Base-by-base conservation (phyloP, 495 filamentous ascomycete genomes). In the Aspergillus panamensis region DNA sequence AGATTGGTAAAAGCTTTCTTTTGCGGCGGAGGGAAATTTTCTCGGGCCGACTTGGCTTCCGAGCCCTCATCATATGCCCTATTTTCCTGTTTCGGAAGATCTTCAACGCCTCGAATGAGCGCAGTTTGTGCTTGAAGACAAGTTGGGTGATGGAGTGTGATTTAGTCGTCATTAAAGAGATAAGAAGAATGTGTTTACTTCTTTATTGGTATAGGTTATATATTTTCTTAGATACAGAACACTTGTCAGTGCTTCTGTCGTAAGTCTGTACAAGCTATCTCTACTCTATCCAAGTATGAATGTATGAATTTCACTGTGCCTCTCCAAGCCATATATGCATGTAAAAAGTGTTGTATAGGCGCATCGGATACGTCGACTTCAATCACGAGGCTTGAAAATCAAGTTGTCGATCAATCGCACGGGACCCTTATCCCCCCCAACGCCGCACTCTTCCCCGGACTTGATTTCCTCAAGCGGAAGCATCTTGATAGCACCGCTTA, bases 361-460 rank as follows among this genome's bases (percentile, higher is more conserved):
- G n/a, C 16, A 8, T 1, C 14, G 10, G n/a, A 3, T 2, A 19
- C n/a, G 14, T 8, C 9, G 30, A 7, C 30, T 43, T 59, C 51
- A 67, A 54, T 42, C 43, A 25, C 54, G 64, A 53, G 84, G 81
- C 61, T 80, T 74, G 32, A 94, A 71, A 53, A 95, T 87, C 63
- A 97, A 84, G 64, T 98, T 98, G 68, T 98, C 94, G 69, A 98
- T 97, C 68, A 98, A 72, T 53, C 94, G 80, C 17, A 98, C 94
- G 7, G 90, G 78, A 0, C 85, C 85, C 20, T 77, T 77, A 25
- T 85, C 88, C 62, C 84, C 83, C 6, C 90, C 90, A 39, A 90
- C 69, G 8, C 85, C 85, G 29, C 74, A 70, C 54, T 90, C 84
- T 73, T 97, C 91, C 1, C 78, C 86, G 19, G 82, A 71, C 35